Base-by-base conservation (phyloP, 2,329 filamentous ascomycete genomes). In the Westerdykella sp. region DNA sequence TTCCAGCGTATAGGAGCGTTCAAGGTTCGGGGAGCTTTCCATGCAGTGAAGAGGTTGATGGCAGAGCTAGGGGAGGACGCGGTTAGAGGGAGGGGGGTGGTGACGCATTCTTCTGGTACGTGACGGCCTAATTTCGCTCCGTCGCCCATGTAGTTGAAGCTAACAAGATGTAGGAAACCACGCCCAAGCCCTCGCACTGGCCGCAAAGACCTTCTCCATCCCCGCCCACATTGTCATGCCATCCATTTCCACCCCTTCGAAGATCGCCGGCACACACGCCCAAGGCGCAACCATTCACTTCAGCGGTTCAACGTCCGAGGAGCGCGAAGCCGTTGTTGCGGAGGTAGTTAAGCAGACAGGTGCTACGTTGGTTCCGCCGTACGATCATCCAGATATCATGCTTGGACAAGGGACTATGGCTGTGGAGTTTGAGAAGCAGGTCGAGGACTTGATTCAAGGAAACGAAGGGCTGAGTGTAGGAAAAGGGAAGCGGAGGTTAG, bases 141-240 rank as follows among this genome's bases (percentile, higher is more conserved):
- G 34, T 34, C 43, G 37, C 41, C 45, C 2, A 21, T 31, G 12
- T 31, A 11, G 15, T 12, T 12, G 10, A 13, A 31, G 14, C 37
- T 36, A 39, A 38, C 22, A 34, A 18, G 10, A 31, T n/a, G 32
- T 50, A 91, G 90, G 91, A 46, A 97, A 97, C 69, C 93, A 97
- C 63, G 91, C 91, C 0, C 89, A 95, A 73, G 91, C 93, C 1
- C 81, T 97, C 44, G 81, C 91, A 2, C 83, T 96, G 40, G 91
- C 91, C 0, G 89, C 91, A 2, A 75, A 74, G 14, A 83, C 83
- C 31, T 80, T 84, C 60, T 71, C 74, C 41, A 82, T 96, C 49
- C 83, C 84, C 10, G 87, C 88, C 0, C 80, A 91, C 70, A 90
- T 97, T 60, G 83, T 97, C 46, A 97, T 97, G 91, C 91, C 91